These are phyloP conservation scores for Astrocystis sublimbata DNA, from an alignment of 495 filamentous ascomycete species.

Conservation along the genomic window DNA sequence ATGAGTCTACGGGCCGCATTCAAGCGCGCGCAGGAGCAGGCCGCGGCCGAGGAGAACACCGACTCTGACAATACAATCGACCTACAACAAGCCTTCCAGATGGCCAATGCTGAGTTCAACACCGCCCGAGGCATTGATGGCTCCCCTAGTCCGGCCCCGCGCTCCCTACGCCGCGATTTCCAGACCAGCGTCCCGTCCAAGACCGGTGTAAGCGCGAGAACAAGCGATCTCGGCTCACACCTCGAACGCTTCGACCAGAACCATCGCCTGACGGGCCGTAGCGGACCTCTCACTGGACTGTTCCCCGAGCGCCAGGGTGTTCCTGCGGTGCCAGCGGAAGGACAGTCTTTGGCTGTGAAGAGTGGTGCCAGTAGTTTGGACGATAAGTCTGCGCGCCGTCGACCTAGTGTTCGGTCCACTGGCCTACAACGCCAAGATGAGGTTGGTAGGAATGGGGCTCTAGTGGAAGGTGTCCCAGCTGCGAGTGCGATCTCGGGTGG, in stretches of 20 bases:
- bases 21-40: conserved; percentile 43
- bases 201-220: conserved; percentile 9
- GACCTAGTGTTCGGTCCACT: conserved; percentile 16
- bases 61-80: conserved; percentile 25
- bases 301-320: conserved; percentile 35
- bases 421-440: conserved; percentile 19
- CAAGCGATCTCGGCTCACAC: conserved; percentile 25
- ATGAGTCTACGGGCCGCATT: conserved; percentile 45
- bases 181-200: conserved; percentile 20
- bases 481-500: conserved; percentile 1
- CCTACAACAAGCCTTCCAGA: conserved; percentile 29
- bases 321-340: conserved; percentile 36
- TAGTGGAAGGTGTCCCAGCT: neutral
- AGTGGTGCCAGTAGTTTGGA: conserved; percentile 36
- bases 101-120: conserved; percentile 31
- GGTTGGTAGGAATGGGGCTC: neutral
- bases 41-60: conserved; percentile 22
- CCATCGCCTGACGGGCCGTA: conserved; percentile 25
- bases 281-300: conserved; percentile 23
- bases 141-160: conserved; percentile 51
- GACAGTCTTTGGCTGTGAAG: conserved; percentile 36
- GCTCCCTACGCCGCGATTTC: conserved; percentile 36
- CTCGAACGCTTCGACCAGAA: conserved; percentile 29
- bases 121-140: conserved; percentile 34
- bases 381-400: conserved; percentile 16